Conservation (phyloP, 1,284 basidiomycete species). For the Pseudozyma flocculosa region DNA sequence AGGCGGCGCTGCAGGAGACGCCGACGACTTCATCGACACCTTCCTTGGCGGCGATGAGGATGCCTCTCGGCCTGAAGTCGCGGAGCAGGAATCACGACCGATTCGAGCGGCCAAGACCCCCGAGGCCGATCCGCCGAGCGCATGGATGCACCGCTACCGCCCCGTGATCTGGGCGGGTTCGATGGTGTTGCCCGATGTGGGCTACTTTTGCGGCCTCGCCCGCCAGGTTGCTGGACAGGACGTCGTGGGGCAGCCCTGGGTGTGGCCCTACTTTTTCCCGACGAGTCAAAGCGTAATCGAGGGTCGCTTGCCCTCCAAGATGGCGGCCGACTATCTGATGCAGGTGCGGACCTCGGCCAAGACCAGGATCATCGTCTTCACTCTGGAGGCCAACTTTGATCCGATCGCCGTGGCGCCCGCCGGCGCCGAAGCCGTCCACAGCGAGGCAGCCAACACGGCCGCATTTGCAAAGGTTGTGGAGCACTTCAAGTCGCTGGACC, state of each 20-base stretch:
- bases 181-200: slow-evolving; percentile 52
- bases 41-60: slow-evolving; percentile 38
- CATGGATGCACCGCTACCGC: slow-evolving; percentile 15
- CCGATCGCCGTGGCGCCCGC: neutral
- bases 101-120: slow-evolving; percentile 28
- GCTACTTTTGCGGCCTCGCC: slow-evolving; percentile 45
- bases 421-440: neutral
- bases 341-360: slow-evolving; percentile 42
- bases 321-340: slow-evolving; percentile 49
- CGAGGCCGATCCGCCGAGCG: slow-evolving; percentile 12
- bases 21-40: slow-evolving; percentile 49
- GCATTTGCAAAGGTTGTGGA: slow-evolving; percentile 5
- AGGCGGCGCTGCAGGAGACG: slow-evolving; percentile 3
- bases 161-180: slow-evolving; percentile 52
- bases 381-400: slow-evolving; percentile 22
- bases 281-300: slow-evolving; percentile 38
- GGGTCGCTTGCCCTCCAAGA: slow-evolving; percentile 48
- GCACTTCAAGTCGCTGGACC: slow-evolving; percentile 25
- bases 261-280: slow-evolving; percentile 40
- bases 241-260: slow-evolving; percentile 8
- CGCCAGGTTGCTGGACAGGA: slow-evolving; percentile 44
- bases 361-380: slow-evolving; percentile 47
- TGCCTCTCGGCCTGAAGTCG: too few relatives aligned
- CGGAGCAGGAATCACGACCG: too few relatives aligned
- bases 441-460: neutral